Evolutionary conservation across 352 stramenopile species (phyloP), one percentile per base, ranked within the genome.

Genomic region (Globisporangium ultimum): DNA sequence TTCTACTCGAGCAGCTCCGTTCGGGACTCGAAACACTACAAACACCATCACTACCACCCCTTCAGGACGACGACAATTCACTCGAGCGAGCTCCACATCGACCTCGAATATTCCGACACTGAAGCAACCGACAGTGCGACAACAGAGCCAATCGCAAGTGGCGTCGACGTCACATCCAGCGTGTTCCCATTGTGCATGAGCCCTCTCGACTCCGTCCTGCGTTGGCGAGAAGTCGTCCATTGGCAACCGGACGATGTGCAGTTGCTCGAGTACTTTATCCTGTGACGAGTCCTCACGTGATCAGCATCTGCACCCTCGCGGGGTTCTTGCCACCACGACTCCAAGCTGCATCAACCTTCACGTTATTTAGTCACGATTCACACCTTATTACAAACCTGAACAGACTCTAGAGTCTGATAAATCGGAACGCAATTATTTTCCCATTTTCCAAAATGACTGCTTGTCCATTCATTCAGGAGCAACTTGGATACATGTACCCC

Each of bases 231-330:
- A 55, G n/a, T n/a, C n/a, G 18, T 18, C 36, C 48, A 70, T 8
- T 82, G 72, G 75, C 65, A 71, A 12, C 71, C 67, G 3, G 78
- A 89, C 0, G 82, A 91, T 12, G 53, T 88, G 56, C 79, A 66
- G 60, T 63, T 89, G 12, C 78, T 91, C 52, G 72, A 85, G 64
- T 91, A 89, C 53, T 91, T 91, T 52, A 85, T 91, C 53, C 58
- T 89, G 36, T 88, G 62, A 76, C 11, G 2, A 17, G 10, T 8
- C 3, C 38, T n/a, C n/a, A n/a, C n/a, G n/a, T n/a, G n/a, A n/a
- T 32, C 24, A 32, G 24, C 24, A 32, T 5, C 24, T n/a, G n/a
- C n/a, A n/a, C n/a, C n/a, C n/a, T n/a, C n/a, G n/a, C n/a, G n/a
- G n/a, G n/a, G n/a, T n/a, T n/a, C n/a, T n/a, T n/a, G n/a, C n/a